Conservation (phyloP, 768 basidiomycete species). For the Strobilomyces confusus region DNA sequence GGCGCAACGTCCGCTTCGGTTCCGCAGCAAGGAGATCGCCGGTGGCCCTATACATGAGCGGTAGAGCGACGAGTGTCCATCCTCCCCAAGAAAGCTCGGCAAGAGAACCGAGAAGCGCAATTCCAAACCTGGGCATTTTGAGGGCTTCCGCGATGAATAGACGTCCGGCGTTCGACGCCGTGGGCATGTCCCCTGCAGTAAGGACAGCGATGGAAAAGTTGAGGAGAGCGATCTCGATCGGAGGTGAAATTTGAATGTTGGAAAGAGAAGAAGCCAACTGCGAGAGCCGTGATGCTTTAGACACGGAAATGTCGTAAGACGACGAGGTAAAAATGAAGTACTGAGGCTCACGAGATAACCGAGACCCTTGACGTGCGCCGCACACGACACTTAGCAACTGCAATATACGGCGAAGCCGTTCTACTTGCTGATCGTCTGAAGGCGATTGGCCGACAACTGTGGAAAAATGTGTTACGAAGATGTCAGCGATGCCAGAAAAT, state of each 20-base stretch:
- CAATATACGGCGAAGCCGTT: slow-evolving; percentile 47
- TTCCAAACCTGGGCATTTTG: slow-evolving; percentile 37
- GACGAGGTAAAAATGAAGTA: not conserved
- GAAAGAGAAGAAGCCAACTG: slow-evolving; percentile 32
- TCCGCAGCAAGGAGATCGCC: slow-evolving; percentile 43
- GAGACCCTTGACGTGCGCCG: slow-evolving; percentile 68
- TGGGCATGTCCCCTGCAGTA: slow-evolving; percentile 40
- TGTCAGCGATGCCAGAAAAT: slow-evolving; percentile 54
- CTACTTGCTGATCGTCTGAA: slow-evolving; percentile 20
- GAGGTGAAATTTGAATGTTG: slow-evolving; percentile 24
- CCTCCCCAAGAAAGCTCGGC: slow-evolving; percentile 70
- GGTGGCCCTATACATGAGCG: slow-evolving; percentile 51
- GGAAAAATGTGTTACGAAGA: slow-evolving; percentile 43
- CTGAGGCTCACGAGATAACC: slow-evolving; percentile 51
- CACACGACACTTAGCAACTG: slow-evolving; percentile 55
- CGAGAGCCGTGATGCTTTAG: slow-evolving; percentile 35
- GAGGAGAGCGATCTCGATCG: slow-evolving; percentile 31
- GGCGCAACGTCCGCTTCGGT: slow-evolving; percentile 39
- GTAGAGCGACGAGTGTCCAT: slow-evolving; percentile 67
- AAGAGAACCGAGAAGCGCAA: slow-evolving; percentile 56
- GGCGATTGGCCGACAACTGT: slow-evolving; percentile 2
- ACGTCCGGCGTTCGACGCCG: slow-evolving; percentile 39
- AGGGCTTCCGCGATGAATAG: slow-evolving; percentile 37
- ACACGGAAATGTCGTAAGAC: not conserved
- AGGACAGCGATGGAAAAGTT: slow-evolving; percentile 34